Conservation (phyloP, 768 basidiomycete species). For the Suillus lakei region DNA sequence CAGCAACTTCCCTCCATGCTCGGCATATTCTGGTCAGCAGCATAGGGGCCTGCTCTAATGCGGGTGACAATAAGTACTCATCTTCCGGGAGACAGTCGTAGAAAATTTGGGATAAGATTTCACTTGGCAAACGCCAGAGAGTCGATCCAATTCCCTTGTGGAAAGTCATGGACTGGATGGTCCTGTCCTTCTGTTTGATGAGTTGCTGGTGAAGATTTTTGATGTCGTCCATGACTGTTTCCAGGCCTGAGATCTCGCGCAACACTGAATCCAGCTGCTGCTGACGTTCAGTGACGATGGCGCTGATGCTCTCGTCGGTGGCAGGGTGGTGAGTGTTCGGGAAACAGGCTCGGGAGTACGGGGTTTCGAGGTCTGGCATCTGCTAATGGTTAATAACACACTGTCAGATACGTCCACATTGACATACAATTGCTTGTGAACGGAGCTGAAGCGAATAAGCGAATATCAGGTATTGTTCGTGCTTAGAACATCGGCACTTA, state of each 20-base stretch:
- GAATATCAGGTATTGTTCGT: no score
- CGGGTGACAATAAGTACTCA: no score
- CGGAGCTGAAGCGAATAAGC: not conserved
- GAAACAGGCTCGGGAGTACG: not conserved
- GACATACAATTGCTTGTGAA: not conserved
- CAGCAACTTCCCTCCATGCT: not conserved
- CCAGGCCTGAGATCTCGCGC: slow-evolving; percentile 4
- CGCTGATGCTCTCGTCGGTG: no score
- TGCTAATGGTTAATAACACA: not conserved
- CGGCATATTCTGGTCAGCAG: not conserved
- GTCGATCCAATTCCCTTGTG: slow-evolving; percentile 29
- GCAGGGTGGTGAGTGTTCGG: slow-evolving; percentile 13
- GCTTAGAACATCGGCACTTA: no score
- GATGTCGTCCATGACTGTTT: slow-evolving; percentile 20
- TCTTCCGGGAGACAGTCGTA: no score
- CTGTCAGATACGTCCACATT: not conserved
- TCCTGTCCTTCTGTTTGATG: slow-evolving; percentile 16
- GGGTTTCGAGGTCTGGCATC: not conserved
- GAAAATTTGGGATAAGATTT: no score
- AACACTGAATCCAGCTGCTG: slow-evolving; percentile 19
- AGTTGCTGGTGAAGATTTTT: slow-evolving; percentile 15
- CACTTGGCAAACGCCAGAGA: slow-evolving; percentile 46
- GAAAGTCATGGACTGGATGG: slow-evolving; percentile 20
- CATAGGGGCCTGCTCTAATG: no score
- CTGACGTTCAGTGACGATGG: slow-evolving; percentile 21